Conservation (phyloP, 805 yeast genomes). For the Tetrapisispora arboricola region DNA sequence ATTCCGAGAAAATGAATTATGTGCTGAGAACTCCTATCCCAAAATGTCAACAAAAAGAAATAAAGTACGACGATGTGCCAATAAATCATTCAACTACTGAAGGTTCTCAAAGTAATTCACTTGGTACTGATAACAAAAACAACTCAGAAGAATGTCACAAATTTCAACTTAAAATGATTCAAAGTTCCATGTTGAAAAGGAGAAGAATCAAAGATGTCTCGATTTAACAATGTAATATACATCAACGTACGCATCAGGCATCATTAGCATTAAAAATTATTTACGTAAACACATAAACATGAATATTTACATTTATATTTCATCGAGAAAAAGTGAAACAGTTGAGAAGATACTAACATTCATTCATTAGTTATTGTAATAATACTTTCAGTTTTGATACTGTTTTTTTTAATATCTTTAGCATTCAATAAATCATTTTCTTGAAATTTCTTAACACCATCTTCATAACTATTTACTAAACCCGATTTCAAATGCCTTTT, state of each 20-base stretch:
- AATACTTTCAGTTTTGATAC: constrained; percentile 12
- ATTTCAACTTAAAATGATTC: constrained; percentile 16
- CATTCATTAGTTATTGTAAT: constrained; percentile 16
- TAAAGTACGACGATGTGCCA: too few relatives aligned
- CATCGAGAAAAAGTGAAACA: too few relatives aligned
- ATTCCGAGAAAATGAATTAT: constrained; percentile 1
- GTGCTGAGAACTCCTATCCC: constrained; percentile 18
- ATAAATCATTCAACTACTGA: neutral
- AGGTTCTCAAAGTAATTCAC: neutral
- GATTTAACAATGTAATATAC: neutral
- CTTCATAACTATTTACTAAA: constrained; percentile 35
- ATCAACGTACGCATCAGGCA: neutral
- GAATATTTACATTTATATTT: too few relatives aligned
- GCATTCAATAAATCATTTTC: constrained; percentile 63
- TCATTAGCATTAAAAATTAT: neutral
- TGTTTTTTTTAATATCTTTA: constrained; percentile 14
- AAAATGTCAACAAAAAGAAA: neutral
- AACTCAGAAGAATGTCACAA: neutral
- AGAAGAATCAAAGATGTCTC: constrained; percentile 10
- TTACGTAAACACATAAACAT: neutral
- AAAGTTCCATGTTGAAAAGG: constrained; percentile 24
- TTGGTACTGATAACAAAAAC: too few relatives aligned
- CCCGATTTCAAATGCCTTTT: constrained; percentile 57
- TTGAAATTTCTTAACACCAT: constrained; percentile 43
- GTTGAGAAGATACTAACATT: too few relatives aligned